These are phyloP conservation scores for Peniophora sp. DNA, from an alignment of 1,284 basidiomycete genomes.

Conservation along the genomic window DNA sequence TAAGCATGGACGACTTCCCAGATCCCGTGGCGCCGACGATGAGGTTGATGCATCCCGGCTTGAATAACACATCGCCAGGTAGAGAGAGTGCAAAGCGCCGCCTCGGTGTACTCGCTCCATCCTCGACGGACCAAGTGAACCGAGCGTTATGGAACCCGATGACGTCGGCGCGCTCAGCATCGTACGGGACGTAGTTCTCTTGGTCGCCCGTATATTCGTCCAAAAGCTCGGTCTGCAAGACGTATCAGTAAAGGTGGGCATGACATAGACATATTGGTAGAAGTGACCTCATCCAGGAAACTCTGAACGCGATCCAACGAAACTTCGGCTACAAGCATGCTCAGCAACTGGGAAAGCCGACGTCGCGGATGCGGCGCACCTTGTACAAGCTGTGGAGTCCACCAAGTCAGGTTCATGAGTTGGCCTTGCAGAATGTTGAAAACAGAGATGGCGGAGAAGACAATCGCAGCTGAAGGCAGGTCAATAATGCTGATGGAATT, in stretches of 20 bases:
- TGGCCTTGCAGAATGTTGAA: conserved; percentile 30
- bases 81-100: conserved; percentile 41
- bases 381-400: conserved; percentile 24
- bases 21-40: conserved; percentile 56
- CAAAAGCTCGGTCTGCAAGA: conserved; percentile 38
- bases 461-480: conserved; percentile 22
- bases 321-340: conserved; percentile 31
- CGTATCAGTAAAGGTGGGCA: conserved; percentile 4
- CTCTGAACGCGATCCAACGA: conserved; percentile 38
- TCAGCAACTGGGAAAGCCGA: conserved; percentile 10
- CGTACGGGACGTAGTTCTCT: conserved; percentile 4
- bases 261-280: not conserved
- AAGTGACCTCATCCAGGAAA: conserved; percentile 34
- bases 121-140: conserved; percentile 29
- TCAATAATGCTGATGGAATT: conserved; percentile 12
- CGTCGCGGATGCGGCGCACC: conserved; percentile 15
- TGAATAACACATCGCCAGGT: conserved; percentile 50
- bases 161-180: not conserved
- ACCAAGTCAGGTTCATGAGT: conserved; percentile 21
- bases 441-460: conserved; percentile 31
- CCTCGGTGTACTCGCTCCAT: conserved; percentile 18
- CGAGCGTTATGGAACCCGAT: conserved; percentile 34
- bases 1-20: conserved; percentile 43
- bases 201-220: conserved; percentile 29
- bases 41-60: conserved; percentile 50